Evolutionary conservation across 768 basidiomycete species (phyloP).

Genomic region (Trichaptum fuscoviolaceum): DNA sequence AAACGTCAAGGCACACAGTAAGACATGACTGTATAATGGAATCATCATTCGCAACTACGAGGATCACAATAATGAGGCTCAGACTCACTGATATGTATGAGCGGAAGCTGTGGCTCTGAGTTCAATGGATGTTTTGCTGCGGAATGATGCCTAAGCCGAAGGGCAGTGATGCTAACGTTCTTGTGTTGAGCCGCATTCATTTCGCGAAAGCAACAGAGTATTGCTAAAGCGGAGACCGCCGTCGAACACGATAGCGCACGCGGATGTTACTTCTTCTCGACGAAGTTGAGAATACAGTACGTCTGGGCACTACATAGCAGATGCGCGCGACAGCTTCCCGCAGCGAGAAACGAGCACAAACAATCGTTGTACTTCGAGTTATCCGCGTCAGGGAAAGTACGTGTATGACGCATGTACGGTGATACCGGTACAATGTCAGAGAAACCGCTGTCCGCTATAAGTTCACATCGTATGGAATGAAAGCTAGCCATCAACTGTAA

Average conservation of each 20-base stretch:
- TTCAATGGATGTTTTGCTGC: background rate
- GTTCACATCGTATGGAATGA: background rate
- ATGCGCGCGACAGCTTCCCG: background rate
- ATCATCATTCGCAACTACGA: background rate
- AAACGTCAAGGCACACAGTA: background rate
- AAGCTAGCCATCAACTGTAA: background rate
- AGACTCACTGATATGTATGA: background rate
- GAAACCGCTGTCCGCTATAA: background rate
- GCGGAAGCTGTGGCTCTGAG: background rate
- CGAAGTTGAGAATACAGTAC: background rate
- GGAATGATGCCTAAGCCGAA: background rate
- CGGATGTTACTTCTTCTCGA: background rate
- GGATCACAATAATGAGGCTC: background rate
- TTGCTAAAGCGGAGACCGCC: background rate
- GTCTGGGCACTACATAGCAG: background rate
- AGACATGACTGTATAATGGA: background rate
- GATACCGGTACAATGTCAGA: background rate
- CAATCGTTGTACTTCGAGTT: no score
- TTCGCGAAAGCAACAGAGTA: background rate
- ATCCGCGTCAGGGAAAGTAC: background rate
- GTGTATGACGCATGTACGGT: background rate
- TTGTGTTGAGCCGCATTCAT: background rate
- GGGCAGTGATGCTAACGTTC: background rate
- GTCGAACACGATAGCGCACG: background rate
- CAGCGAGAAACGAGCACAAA: background rate